Percentiles rank a stretch among this genome's conserved stretches.
phyloP scores from a whole-genome alignment of 345 rosid genomes.

The Bruguiera sexangula region DNA sequence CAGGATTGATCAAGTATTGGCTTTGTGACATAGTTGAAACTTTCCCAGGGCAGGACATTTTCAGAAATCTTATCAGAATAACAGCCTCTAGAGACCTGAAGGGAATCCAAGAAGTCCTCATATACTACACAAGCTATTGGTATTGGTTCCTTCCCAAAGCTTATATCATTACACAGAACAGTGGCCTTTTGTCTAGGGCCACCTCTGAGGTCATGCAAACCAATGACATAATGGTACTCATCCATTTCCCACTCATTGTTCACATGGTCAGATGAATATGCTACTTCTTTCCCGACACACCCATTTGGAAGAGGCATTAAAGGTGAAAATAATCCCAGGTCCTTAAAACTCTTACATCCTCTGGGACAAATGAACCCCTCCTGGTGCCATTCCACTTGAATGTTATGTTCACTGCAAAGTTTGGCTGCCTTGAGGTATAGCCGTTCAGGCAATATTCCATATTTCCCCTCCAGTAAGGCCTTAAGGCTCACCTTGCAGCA shows the following conservation, averaged over 20 bases:
- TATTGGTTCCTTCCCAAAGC: conserved; percentile 76
- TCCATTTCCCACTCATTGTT: conserved; percentile 60
- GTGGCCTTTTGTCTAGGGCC: conserved; percentile 40
- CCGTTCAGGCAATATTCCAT: conserved; percentile 68
- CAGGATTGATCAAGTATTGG: conserved; percentile 51
- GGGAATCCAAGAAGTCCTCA: conserved; percentile 46
- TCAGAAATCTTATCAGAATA: conserved; percentile 28
- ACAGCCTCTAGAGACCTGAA: conserved; percentile 22
- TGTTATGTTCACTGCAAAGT: conserved; percentile 85
- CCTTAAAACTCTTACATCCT: conserved; percentile 65
- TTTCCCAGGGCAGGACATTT: conserved; percentile 67
- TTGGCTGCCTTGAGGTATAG: conserved; percentile 88
- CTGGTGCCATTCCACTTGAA: conserved; percentile 82
- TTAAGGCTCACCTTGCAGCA: conserved; percentile 86
- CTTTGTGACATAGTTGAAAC: conserved; percentile 62
- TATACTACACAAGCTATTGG: conserved; percentile 74
- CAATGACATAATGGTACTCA: conserved; percentile 79
- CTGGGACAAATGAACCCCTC: conserved; percentile 73
- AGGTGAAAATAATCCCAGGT: conserved; percentile 31
- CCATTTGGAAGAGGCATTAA: conserved; percentile 42
- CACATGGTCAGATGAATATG: conserved; percentile 26
- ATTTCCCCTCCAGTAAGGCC: conserved; percentile 67
- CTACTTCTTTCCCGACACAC: conserved; percentile 18
- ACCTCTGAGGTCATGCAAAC: conserved; percentile 49
- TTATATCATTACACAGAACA: conserved; percentile 73